Conservation (phyloP, 805 yeast species). For the Kregervanrija fluxuum region DNA sequence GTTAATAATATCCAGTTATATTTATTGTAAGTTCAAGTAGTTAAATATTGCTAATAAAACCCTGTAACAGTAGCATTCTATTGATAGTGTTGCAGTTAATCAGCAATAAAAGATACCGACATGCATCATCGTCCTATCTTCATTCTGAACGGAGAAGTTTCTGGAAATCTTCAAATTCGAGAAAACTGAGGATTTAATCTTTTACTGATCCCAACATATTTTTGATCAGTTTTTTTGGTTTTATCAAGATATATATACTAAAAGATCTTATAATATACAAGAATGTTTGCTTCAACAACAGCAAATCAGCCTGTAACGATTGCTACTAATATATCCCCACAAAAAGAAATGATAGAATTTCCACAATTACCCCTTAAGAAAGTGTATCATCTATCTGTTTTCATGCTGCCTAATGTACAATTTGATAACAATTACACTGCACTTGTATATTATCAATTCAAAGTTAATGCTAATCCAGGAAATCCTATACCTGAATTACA, state of each 20-base stretch:
- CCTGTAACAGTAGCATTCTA: no score
- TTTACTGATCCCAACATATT: no score
- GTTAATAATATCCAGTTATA: no score
- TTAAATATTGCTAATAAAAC: no score
- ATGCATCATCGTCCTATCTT: no score
- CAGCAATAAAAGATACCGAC: no score
- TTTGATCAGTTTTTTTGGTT: no score
- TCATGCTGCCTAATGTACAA: slow-evolving; percentile 75
- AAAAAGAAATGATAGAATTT: slow-evolving; percentile 59
- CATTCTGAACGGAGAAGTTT: no score
- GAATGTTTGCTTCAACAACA: slow-evolving; percentile 29
- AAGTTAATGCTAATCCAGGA: slow-evolving; percentile 18
- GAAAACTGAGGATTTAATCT: no score
- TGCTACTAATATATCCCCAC: slow-evolving; percentile 61
- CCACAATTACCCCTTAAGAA: slow-evolving; percentile 47
- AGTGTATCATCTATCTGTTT: slow-evolving; percentile 74
- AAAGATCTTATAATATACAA: neutral
- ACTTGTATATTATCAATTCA: slow-evolving; percentile 80
- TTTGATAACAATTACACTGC: slow-evolving; percentile 72
- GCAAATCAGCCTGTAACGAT: slow-evolving; percentile 31
- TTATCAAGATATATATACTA: neutral
- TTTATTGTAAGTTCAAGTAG: no score
- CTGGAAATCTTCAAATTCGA: no score
- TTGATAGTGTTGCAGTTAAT: no score
- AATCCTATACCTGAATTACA: neutral